Percentiles rank a stretch among this genome's conserved stretches.
Evolutionary conservation across 2,329 filamentous ascomycete genomes (phyloP).

Genomic region (Aureobasidium sp.): DNA sequence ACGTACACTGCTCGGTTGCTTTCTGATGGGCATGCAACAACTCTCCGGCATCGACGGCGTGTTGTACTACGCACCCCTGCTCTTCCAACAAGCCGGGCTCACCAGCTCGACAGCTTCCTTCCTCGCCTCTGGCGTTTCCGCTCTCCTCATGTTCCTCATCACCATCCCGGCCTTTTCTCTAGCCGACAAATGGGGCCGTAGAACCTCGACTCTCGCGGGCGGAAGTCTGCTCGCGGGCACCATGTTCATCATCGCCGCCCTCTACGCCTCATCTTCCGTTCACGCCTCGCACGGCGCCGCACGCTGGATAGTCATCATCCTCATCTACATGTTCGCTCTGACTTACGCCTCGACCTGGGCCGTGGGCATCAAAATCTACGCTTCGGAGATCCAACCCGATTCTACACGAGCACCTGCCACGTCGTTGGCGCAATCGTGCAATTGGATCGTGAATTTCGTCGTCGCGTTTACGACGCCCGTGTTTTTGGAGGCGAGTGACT

Average conservation of each 20-base stretch:
- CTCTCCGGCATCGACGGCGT: constrained; percentile 52
- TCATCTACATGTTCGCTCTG: constrained; percentile 44
- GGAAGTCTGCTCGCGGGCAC: constrained; percentile 43
- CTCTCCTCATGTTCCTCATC: constrained; percentile 51
- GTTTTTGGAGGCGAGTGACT: constrained; percentile 38
- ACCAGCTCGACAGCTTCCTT: constrained; percentile 49
- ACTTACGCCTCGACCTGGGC: constrained; percentile 46
- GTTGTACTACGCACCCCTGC: constrained; percentile 53
- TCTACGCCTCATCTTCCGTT: constrained; percentile 41
- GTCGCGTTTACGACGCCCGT: constrained; percentile 41
- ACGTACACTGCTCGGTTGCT: constrained; percentile 45
- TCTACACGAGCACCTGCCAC: constrained; percentile 49
- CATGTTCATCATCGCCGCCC: constrained; percentile 43
- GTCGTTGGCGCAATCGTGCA: constrained; percentile 45
- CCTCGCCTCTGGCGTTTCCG: constrained; percentile 55
- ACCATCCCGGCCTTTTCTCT: constrained; percentile 51
- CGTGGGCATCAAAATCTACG: constrained; percentile 49
- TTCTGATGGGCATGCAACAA: constrained; percentile 51
- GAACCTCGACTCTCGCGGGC: constrained; percentile 48
- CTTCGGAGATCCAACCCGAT: constrained; percentile 50
- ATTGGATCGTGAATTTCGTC: constrained; percentile 39
- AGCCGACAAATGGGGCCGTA: constrained; percentile 52
- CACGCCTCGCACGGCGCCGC: constrained; percentile 32
- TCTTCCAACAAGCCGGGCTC: constrained; percentile 55
- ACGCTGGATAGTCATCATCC: constrained; percentile 44